A percentile compares a stretch with the other conserved stretches of the same genome.
Evolutionary conservation across 2,329 filamentous ascomycete genomes (phyloP).

Genomic region (Thielaviopsis musarum): DNA sequence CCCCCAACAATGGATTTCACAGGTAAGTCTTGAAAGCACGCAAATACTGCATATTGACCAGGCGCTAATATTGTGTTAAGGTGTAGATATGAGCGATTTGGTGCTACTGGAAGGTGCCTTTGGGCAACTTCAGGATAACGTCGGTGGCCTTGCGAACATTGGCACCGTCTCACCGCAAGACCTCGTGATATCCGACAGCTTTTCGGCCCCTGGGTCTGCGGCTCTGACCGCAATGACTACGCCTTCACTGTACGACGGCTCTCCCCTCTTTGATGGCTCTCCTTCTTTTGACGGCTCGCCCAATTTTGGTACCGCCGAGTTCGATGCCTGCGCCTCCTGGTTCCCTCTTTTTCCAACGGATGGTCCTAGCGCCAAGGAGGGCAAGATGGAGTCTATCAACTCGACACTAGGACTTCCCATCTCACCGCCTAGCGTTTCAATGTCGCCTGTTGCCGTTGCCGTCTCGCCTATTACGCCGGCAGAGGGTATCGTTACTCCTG

Average conservation of each 20-base stretch:
- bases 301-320: slow-evolving; percentile 46
- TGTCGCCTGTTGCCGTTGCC: slow-evolving; percentile 1
- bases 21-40: slow-evolving; percentile 4
- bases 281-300: slow-evolving; percentile 57
- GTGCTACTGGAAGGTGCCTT: slow-evolving; percentile 36
- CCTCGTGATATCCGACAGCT: slow-evolving; percentile 51
- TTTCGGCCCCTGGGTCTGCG: slow-evolving; percentile 66
- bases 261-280: slow-evolving; percentile 42
- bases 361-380: slow-evolving; percentile 13
- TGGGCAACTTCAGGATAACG: slow-evolving; percentile 18
- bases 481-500: not conserved
- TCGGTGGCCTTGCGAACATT: slow-evolving; percentile 25
- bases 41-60: slow-evolving; percentile 23
- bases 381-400: slow-evolving; percentile 11
- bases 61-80: slow-evolving; percentile 20
- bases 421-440: not conserved
- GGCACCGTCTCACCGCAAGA: slow-evolving; percentile 76
- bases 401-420: not conserved
- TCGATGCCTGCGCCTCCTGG: slow-evolving; percentile 44
- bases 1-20: slow-evolving; percentile 12
- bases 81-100: slow-evolving; percentile 42
- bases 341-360: slow-evolving; percentile 53
- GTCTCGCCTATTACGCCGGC: not conserved
- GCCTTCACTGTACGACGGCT: slow-evolving; percentile 62
- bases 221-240: slow-evolving; percentile 75